Conservation (phyloP, 371 early-diverging fungal species). For the Mucor irregularis region DNA sequence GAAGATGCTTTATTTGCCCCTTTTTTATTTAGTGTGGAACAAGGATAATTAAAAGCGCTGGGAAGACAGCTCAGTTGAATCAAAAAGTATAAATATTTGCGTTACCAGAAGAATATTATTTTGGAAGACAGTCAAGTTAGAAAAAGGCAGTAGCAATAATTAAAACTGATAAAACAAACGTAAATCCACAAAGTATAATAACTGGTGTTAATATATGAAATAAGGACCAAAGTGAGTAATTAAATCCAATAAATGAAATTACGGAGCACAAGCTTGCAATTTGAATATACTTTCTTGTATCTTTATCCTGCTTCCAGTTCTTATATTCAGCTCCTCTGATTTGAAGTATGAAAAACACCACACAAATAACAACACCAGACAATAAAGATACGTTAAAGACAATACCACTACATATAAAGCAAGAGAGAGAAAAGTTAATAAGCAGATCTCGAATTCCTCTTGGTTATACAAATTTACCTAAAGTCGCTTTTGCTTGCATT, state of each 20-base stretch:
- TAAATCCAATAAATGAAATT: conserved; percentile 21
- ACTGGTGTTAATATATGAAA: conserved; percentile 21
- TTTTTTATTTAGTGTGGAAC: conserved; percentile 3
- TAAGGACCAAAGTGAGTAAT: conserved; percentile 14
- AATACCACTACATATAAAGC: conserved; percentile 1
- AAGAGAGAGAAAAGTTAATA: no score
- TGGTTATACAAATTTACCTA: neutral
- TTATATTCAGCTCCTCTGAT: conserved; percentile 22
- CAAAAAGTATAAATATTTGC: no score
- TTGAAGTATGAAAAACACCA: conserved; percentile 16
- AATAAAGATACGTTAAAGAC: conserved; percentile 11
- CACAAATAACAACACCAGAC: conserved; percentile 6
- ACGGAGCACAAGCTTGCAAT: conserved; percentile 17
- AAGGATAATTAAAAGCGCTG: neutral
- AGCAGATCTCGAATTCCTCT: no score
- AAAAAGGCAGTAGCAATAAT: conserved; percentile 7
- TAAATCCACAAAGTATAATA: conserved; percentile 6
- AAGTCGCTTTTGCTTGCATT: neutral
- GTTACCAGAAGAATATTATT: no score
- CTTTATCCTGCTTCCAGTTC: conserved; percentile 25
- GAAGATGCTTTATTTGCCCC: neutral
- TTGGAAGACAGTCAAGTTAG: no score
- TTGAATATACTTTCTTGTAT: conserved; percentile 22
- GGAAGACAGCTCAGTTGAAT: neutral
- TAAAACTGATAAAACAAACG: conserved; percentile 8